Base-by-base conservation (phyloP, 805 yeast genomes). In the Komagataella mondaviorum region DNA sequence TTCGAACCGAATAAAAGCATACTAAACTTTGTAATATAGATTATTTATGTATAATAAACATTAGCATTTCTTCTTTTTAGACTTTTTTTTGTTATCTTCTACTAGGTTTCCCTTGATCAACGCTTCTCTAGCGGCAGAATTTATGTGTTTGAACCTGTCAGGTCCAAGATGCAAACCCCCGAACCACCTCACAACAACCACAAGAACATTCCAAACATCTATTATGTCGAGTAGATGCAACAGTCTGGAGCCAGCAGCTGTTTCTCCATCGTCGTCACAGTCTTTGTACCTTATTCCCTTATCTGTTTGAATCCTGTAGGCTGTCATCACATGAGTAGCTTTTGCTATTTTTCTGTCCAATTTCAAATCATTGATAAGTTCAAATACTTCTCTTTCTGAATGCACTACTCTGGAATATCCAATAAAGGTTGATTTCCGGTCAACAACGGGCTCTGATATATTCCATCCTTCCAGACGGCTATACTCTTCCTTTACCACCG, bases 231-330 rank as follows among this genome's bases (percentile, higher is more conserved):
- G 66, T 48, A 90, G 65, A 68, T 88, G 96, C 49, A 89, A 65
- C 73, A 90, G 69, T 53, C 96, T 70, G 4, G 90, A 80, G 7
- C 99, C 99, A 1, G 98, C 96, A 0, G 98, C 98, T 0, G 95
- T 76, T 62, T 93, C 99, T 2, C 99, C 99, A 62, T 91, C 99
- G 63, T 93, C 98, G 61, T 93, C 97, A 58, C 87, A 89, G 59
- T 93, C 97, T 59, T 87, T 93, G 48, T 73, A 76, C 44, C 75
- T 71, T 0, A 80, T 76, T 0, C 82, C 87, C 17, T 72, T 70
- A 1, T 61, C 67, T n/a, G 73, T 63, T 52, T 72, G 72, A 3
- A 93, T 83, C 55, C 98, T 70, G 84, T 91, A 90, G 0, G 96
- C 93, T 14, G 81, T 77, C 82, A 93, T 93, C 54, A 83, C 83